A percentile compares a stretch with the other conserved stretches of the same genome.
Conservation (phyloP, 176 grass and related monocot species). For the Zoysia pacifica region DNA sequence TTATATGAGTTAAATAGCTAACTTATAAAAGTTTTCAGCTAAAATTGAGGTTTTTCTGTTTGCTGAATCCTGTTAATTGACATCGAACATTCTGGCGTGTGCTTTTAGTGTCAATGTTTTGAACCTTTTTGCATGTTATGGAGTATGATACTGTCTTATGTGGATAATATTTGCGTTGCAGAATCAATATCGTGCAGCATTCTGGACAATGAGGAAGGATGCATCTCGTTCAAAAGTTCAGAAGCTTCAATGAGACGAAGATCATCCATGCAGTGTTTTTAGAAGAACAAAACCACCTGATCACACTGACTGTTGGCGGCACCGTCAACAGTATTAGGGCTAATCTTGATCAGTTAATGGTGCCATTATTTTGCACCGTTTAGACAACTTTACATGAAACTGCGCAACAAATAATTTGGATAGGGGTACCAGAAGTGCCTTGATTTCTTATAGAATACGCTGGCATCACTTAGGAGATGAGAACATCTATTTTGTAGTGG, state of each 20-base stretch:
- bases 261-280: not conserved
- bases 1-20: not conserved
- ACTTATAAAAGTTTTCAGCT: not conserved
- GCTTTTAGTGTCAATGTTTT: slow-evolving; percentile 25
- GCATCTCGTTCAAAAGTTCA: slow-evolving; percentile 44
- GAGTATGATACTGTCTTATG: slow-evolving; percentile 20
- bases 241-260: slow-evolving; percentile 4
- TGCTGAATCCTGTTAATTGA: slow-evolving; percentile 26
- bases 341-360: not conserved
- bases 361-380: slow-evolving; percentile 16
- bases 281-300: not conserved
- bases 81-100: not conserved
- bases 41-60: not conserved
- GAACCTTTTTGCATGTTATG: slow-evolving; percentile 6
- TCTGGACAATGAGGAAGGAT: slow-evolving; percentile 90
- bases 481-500: not conserved
- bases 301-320: not conserved
- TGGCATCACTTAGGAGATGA: not conserved
- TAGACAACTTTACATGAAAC: not conserved
- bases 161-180: slow-evolving; percentile 43
- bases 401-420: not conserved
- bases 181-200: slow-evolving; percentile 72
- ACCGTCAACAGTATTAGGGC: not conserved
- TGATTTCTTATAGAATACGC: not conserved
- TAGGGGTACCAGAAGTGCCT: slow-evolving; percentile 4